Evolutionary conservation across 225 moss, liverwort and hornwort genomes (phyloP).

Genomic region (Anthoceros angustus): DNA sequence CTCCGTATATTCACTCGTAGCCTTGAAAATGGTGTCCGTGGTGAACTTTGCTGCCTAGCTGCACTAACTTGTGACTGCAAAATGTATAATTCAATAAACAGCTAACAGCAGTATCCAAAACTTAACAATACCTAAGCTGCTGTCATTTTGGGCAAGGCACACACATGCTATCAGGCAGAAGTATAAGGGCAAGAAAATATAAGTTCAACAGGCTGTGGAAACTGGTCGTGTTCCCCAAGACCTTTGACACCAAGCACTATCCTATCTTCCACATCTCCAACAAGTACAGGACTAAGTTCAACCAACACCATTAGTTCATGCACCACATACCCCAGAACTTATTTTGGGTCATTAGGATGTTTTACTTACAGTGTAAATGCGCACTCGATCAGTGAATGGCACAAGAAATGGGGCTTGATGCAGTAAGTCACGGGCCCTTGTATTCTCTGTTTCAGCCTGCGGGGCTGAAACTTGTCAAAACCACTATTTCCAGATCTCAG

Average conservation of each 20-base stretch:
- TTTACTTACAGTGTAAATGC: conserved; percentile 70
- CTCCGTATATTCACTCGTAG: conserved; percentile 73
- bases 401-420: conserved; percentile 90
- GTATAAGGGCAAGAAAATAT: too few species aligned
- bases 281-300: too few species aligned
- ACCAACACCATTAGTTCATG: too few species aligned
- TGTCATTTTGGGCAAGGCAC: too few species aligned
- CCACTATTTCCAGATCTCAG: neutral
- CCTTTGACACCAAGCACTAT: too few species aligned
- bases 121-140: neutral
- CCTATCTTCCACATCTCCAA: too few species aligned
- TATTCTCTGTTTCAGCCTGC: conserved; percentile 85
- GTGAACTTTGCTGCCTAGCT: conserved; percentile 61
- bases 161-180: too few species aligned
- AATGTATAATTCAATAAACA: neutral
- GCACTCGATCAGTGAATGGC: conserved; percentile 94
- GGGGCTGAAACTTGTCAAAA: conserved; percentile 6
- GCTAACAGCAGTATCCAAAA: neutral
- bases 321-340: too few species aligned
- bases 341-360: too few species aligned
- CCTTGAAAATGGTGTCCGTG: conserved; percentile 55
- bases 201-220: too few species aligned
- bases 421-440: conserved; percentile 71
- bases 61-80: conserved; percentile 71
- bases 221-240: too few species aligned